Percentiles rank a stretch among this genome's conserved stretches.
Conservation (phyloP, 2,329 filamentous ascomycete species). For the Pseudodiploospora longispora region DNA sequence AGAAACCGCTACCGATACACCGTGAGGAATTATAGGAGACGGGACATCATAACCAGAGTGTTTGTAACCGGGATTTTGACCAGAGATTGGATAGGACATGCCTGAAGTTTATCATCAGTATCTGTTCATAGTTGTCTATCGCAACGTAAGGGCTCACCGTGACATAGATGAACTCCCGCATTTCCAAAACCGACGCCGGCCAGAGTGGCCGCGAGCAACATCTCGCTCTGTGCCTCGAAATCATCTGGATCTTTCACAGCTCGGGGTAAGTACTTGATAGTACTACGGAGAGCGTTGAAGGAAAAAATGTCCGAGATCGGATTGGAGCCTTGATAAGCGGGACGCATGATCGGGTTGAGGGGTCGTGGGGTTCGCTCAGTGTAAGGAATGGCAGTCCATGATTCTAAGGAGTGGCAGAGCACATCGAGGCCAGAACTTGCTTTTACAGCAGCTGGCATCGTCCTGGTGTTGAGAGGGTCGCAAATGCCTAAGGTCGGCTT, state of each 20-base stretch:
- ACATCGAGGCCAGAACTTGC: constrained; percentile 90
- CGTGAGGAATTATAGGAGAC: constrained; percentile 81
- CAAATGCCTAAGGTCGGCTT: constrained; percentile 91
- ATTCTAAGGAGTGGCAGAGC: constrained; percentile 89
- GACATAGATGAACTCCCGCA: constrained; percentile 79
- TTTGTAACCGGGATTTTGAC: constrained; percentile 83
- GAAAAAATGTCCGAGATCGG: constrained; percentile 98
- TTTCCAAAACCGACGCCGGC: constrained; percentile 97
- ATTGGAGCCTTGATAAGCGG: constrained; percentile 94
- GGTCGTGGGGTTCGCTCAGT: constrained; percentile 77
- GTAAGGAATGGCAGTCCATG: constrained; percentile 96
- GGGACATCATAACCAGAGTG: constrained; percentile 79
- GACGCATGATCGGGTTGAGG: constrained; percentile 78
- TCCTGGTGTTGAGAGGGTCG: constrained; percentile 80
- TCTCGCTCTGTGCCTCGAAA: constrained; percentile 84
- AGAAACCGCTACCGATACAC: constrained; percentile 88
- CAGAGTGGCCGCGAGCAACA: constrained; percentile 89
- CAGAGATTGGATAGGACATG: constrained; percentile 97
- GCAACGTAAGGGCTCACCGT: constrained; percentile 28
- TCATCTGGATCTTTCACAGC: constrained; percentile 85
- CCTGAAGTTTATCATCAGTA: constrained; percentile 33
- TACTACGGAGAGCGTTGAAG: constrained; percentile 71
- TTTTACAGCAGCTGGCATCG: constrained; percentile 92
- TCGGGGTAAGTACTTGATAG: constrained; percentile 86
- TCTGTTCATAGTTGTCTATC: too few species aligned